These are phyloP conservation scores for Heterobasidion occidentale DNA, from an alignment of 1,284 basidiomycete genomes.

Conservation along the genomic window DNA sequence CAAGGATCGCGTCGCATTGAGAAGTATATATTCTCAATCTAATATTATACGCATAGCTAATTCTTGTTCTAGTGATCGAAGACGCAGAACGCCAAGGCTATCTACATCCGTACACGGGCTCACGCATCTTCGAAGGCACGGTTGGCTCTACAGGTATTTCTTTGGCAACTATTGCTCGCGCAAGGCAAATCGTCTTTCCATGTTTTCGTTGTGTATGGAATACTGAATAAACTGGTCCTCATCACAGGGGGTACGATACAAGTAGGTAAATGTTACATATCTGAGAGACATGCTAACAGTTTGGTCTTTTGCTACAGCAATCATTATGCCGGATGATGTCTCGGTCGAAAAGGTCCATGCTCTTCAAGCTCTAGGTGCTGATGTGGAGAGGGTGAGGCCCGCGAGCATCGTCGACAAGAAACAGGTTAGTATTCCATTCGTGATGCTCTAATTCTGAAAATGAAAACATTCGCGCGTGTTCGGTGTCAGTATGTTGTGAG, in stretches of 20 bases:
- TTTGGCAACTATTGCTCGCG: constrained; percentile 86
- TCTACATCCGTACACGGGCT: constrained; percentile 82
- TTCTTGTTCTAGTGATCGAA: constrained; percentile 66
- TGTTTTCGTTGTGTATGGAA: background rate
- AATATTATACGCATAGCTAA: background rate
- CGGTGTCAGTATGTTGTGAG: constrained; percentile 44
- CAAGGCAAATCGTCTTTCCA: constrained; percentile 47
- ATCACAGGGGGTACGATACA: constrained; percentile 61
- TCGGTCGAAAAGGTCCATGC: constrained; percentile 88
- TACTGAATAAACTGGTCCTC: background rate
- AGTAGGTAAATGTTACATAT: constrained; percentile 36
- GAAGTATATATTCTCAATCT: constrained; percentile 41
- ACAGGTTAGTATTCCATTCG: constrained; percentile 51
- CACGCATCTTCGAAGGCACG: constrained; percentile 95
- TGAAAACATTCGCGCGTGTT: background rate
- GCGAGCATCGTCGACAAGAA: constrained; percentile 92
- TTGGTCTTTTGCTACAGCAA: constrained; percentile 37
- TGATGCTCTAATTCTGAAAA: background rate
- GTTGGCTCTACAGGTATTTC: constrained; percentile 97
- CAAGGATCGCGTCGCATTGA: constrained; percentile 92
- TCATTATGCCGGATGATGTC: constrained; percentile 93
- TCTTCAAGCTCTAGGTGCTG: constrained; percentile 78
- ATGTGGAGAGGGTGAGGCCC: constrained; percentile 79
- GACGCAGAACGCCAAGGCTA: constrained; percentile 86
- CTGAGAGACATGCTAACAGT: background rate